A percentile compares a stretch with the other conserved stretches of the same genome.
Conservation (phyloP, 306 rosid species). For the Vachellia collinsii region DNA sequence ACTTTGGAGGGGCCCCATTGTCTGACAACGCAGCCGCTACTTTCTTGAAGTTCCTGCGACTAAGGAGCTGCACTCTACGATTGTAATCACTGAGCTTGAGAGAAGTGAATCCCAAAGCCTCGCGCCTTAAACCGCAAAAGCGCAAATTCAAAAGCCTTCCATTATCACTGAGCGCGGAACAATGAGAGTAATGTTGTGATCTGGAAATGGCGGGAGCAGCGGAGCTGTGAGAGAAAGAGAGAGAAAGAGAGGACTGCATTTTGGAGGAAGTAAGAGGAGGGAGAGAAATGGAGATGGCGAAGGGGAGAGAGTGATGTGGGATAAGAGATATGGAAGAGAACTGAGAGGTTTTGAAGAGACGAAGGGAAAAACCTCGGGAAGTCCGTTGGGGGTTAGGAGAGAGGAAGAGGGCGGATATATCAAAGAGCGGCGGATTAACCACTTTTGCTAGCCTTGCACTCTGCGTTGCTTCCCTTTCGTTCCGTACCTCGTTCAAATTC, state of each 20-base stretch:
- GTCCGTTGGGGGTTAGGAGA: slow-evolving; percentile 60
- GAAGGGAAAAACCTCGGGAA: slow-evolving; percentile 47
- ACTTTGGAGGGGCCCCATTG: slow-evolving; percentile 71
- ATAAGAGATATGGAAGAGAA: neutral
- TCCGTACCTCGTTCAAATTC: neutral
- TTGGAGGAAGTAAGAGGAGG: slow-evolving; percentile 23
- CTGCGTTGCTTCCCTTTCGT: neutral
- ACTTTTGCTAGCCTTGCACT: slow-evolving; percentile 26
- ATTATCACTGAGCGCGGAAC: slow-evolving; percentile 28
- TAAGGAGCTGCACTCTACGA: slow-evolving; percentile 29
- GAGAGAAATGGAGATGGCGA: slow-evolving; percentile 5
- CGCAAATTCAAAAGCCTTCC: slow-evolving; percentile 63
- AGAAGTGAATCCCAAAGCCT: slow-evolving; percentile 62
- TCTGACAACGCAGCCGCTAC: slow-evolving; percentile 57
- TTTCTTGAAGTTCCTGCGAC: slow-evolving; percentile 28
- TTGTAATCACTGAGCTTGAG: slow-evolving; percentile 36
- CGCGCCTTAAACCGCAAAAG: slow-evolving; percentile 80
- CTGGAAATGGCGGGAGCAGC: slow-evolving; percentile 51
- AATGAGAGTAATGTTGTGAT: slow-evolving; percentile 41
- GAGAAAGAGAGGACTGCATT: slow-evolving; percentile 83
- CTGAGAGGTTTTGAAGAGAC: neutral
- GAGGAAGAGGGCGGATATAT: slow-evolving; percentile 58
- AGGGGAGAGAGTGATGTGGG: slow-evolving; percentile 29
- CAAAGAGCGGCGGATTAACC: slow-evolving; percentile 74
- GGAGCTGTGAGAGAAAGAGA: slow-evolving; percentile 57